phyloP scores from a whole-genome alignment of 177 flowering plant species.

The Vitis hybrid region DNA sequence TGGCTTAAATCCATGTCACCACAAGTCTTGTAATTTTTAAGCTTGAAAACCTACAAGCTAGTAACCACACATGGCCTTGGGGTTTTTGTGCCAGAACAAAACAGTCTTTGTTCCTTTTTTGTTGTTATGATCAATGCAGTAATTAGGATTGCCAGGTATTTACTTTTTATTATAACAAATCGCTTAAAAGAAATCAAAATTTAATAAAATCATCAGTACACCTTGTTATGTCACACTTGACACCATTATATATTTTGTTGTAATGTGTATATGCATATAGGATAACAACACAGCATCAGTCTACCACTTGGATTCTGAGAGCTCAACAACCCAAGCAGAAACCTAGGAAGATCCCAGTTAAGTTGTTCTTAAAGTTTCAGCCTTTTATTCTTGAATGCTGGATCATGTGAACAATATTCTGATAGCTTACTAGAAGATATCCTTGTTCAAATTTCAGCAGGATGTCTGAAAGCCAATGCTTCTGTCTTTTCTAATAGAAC shows the following conservation, averaged over 20 bases:
- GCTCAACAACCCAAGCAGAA: slow-evolving; percentile 45
- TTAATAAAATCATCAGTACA: not conserved
- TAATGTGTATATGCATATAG: slow-evolving; percentile 8
- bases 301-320: slow-evolving; percentile 30
- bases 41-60: no score
- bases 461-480: no score
- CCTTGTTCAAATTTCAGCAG: no score
- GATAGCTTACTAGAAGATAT: not conserved
- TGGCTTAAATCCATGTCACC: not conserved
- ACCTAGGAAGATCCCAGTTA: slow-evolving; percentile 28
- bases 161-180: not conserved
- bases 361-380: not conserved
- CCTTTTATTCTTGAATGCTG: not conserved
- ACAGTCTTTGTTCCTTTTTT: not conserved
- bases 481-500: no score
- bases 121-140: not conserved
- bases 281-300: slow-evolving; percentile 11
- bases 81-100: no score
- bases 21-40: no score
- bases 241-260: not conserved
- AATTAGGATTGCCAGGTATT: not conserved
- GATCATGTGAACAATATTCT: not conserved
- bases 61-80: no score
- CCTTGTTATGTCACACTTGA: not conserved
- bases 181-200: not conserved